These are phyloP conservation scores for Scleroderma citrinum DNA, from an alignment of 768 basidiomycete species.

Conservation along the genomic window DNA sequence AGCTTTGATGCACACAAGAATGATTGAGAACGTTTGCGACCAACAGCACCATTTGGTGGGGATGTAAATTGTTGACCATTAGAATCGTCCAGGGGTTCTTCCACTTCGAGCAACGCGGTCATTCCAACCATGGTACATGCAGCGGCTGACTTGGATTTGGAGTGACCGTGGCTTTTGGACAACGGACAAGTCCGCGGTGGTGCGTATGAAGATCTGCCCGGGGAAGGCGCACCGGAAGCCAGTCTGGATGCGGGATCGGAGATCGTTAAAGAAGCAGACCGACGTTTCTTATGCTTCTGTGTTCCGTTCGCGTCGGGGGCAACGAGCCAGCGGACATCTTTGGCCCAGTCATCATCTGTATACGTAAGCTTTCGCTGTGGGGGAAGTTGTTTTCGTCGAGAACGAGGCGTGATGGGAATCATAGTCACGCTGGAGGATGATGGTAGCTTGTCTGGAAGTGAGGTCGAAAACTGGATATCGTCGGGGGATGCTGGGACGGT, in stretches of 20 bases:
- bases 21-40: slow-evolving; percentile 15
- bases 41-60: slow-evolving; percentile 1
- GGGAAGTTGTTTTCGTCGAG: slow-evolving; percentile 9
- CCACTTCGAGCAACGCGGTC: slow-evolving; percentile 48
- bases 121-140: slow-evolving; percentile 47
- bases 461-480: slow-evolving; percentile 27
- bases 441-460: slow-evolving; percentile 24
- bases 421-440: slow-evolving; percentile 13
- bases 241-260: neutral
- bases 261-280: neutral
- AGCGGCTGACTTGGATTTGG: slow-evolving; percentile 27
- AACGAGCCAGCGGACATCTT: slow-evolving; percentile 61
- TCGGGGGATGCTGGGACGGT: slow-evolving; percentile 22
- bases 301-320: slow-evolving; percentile 21
- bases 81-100: slow-evolving; percentile 36
- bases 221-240: neutral
- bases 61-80: neutral
- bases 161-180: slow-evolving; percentile 15
- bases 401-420: slow-evolving; percentile 7
- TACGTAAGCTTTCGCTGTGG: slow-evolving; percentile 29
- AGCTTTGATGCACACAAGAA: slow-evolving; percentile 3
- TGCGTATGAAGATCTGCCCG: neutral
- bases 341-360: slow-evolving; percentile 60
- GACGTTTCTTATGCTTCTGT: slow-evolving; percentile 13
- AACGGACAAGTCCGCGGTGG: slow-evolving; percentile 19